Evolutionary conservation across 352 stramenopile genomes (phyloP).

Genomic region (Phytophthora multivora): DNA sequence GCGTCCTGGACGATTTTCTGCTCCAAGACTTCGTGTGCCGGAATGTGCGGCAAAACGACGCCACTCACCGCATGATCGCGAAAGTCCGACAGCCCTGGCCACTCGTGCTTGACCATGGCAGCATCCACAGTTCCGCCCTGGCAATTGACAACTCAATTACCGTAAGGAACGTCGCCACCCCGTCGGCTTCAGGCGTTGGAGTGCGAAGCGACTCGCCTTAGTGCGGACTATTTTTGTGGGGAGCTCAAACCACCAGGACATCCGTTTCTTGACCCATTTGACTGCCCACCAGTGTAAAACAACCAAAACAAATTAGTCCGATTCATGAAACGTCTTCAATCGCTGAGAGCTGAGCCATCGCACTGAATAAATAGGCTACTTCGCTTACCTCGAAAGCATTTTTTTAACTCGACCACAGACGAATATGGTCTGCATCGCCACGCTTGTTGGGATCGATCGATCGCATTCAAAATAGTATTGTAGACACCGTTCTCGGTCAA

Average conservation of each 20-base stretch:
- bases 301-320: background rate
- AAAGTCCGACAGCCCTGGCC: conserved; percentile 26
- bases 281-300: background rate
- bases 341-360: background rate
- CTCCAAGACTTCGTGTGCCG: conserved; percentile 23
- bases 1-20: conserved; percentile 31
- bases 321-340: background rate
- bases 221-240: background rate
- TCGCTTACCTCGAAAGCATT: conserved; percentile 19
- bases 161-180: background rate
- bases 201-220: background rate
- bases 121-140: conserved; percentile 5
- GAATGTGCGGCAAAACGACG: conserved; percentile 20
- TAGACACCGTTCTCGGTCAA: conserved; percentile 21
- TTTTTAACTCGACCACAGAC: conserved; percentile 5
- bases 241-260: background rate
- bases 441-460: too few relatives aligned
- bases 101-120: conserved; percentile 34
- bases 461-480: conserved; percentile 1
- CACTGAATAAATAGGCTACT: conserved; percentile 24
- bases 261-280: background rate
- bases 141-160: too few relatives aligned
- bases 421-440: too few relatives aligned
- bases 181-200: background rate
- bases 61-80: conserved; percentile 25